Conservation (phyloP, 2,329 filamentous ascomycete genomes). For the Teratosphaeriaceae sp. region DNA sequence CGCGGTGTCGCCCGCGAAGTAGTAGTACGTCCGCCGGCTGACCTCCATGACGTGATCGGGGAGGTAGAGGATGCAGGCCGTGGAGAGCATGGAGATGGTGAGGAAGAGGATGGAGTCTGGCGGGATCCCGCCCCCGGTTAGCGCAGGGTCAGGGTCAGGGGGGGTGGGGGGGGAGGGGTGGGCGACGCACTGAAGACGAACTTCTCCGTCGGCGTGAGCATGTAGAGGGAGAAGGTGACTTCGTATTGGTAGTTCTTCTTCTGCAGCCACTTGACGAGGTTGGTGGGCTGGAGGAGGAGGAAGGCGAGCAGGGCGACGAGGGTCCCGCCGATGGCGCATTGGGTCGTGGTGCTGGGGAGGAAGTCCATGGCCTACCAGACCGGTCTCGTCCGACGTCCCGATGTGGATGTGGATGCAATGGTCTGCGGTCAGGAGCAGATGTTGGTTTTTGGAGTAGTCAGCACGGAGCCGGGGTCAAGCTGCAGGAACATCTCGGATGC, state of each 20-base stretch:
- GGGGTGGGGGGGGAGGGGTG: background rate
- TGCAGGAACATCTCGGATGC: too few species aligned
- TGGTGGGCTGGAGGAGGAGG: constrained; percentile 43
- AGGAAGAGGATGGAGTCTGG: constrained; percentile 88
- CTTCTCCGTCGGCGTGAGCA: constrained; percentile 93
- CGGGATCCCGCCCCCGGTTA: too few species aligned
- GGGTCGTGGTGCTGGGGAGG: constrained; percentile 50
- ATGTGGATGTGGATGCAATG: too few species aligned
- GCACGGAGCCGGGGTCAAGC: background rate
- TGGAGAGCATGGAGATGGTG: constrained; percentile 75
- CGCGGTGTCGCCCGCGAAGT: constrained; percentile 68
- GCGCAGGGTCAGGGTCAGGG: too few species aligned
- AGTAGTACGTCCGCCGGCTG: constrained; percentile 83
- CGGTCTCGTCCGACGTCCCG: too few species aligned
- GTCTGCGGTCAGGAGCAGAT: background rate
- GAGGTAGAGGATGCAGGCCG: constrained; percentile 85
- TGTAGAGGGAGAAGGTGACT: constrained; percentile 93
- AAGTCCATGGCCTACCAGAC: constrained; percentile 7
- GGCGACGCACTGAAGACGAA: constrained; percentile 76
- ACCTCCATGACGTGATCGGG: constrained; percentile 84
- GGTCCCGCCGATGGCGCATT: constrained; percentile 42
- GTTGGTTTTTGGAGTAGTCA: background rate
- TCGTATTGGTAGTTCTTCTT: constrained; percentile 98
- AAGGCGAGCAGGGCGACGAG: constrained; percentile 37
- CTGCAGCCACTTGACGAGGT: constrained; percentile 75